Evolutionary conservation across 495 filamentous ascomycete genomes (phyloP), one percentile per base, ranked within the genome.

Genomic region (Talaromyces nanjingensis): DNA sequence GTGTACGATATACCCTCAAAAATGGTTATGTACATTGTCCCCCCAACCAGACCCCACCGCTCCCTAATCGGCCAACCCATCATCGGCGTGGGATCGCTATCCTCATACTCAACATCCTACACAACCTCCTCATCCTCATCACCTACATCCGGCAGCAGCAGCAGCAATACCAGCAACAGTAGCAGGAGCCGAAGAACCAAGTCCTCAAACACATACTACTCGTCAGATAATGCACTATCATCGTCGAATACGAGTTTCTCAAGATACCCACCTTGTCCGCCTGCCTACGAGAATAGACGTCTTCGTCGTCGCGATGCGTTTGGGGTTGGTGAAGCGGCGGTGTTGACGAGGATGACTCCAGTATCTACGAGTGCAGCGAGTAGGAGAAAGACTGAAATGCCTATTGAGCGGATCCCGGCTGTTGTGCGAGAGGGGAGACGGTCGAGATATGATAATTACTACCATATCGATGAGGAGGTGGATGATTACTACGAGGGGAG

Each of bases 21-120:
- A 18, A 62, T 62, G 60, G 60, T 62, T 62, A 52, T 49, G 42
- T 62, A 52, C 29, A 62, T 62, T 62, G 45, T 62, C 29, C 42
- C 60, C 12, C 24, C 60, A 9, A 20, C 42, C 4, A 62, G 45
- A 24, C 60, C 60, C 9, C 60, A 47, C 20, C 60, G 60, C 45
- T 52, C 60, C 18, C 18, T 62, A 34, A 49, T 62, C 45, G 60
- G 60, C 20, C 60, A 62, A 22, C 60, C 60, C 25, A 62, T 62
- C n/a, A 62, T 62, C 22, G 60, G 60, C 9, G 56, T 37, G 29
- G 56, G 56, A 37, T 59, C 56, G 3, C 29, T 59, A 5, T 59
- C 52, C 8, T 55, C 56, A 1, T 59, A 24, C 16, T 20, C 56
- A 5, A 12, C 56, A 37, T 14, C 22, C 1, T 59, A 34, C 25